phyloP scores from a whole-genome alignment of 495 filamentous ascomycete genomes.

The Saxophila tyrrhenica region DNA sequence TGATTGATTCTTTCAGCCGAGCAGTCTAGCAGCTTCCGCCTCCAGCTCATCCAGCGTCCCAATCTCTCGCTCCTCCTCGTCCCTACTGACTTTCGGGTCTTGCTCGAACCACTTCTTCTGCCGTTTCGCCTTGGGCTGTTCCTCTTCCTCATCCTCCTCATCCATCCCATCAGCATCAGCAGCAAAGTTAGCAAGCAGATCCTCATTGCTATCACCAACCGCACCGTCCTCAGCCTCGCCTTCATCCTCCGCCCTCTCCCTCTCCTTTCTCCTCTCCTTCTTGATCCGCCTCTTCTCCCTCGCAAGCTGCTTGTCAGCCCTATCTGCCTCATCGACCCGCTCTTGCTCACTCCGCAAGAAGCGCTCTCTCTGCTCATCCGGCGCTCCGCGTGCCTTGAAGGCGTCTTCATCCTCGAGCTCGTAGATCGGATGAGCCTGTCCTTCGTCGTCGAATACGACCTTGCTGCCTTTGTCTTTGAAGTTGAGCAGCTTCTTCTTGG shows the following conservation, averaged over 20 bases:
- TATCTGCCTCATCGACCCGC: constrained; percentile 65
- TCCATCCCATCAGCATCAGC: constrained; percentile 33
- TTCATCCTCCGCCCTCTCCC: constrained; percentile 50
- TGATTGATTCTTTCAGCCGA: constrained; percentile 28
- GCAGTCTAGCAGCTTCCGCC: constrained; percentile 68
- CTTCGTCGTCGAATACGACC: constrained; percentile 86
- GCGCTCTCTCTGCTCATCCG: constrained; percentile 57
- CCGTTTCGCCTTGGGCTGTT: constrained; percentile 21
- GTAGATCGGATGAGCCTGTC: constrained; percentile 70
- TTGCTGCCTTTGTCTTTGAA: constrained; percentile 74
- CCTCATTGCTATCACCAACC: constrained; percentile 14
- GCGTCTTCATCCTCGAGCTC: constrained; percentile 72
- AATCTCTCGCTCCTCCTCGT: constrained; percentile 48
- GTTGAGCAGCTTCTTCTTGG: constrained; percentile 74
- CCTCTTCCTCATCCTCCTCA: constrained; percentile 16
- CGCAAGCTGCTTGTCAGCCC: constrained; percentile 66
- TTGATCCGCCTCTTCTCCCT: constrained; percentile 76
- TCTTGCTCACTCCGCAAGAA: constrained; percentile 65
- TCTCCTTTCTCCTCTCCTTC: constrained; percentile 70
- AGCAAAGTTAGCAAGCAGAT: constrained; percentile 24
- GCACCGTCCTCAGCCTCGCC: constrained; percentile 36
- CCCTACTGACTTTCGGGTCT: constrained; percentile 19
- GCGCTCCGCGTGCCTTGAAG: constrained; percentile 62
- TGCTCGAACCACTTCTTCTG: constrained; percentile 37
- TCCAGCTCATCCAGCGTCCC: constrained; percentile 86